Base-by-base conservation (phyloP, 2,329 filamentous ascomycete genomes). In the Monosporascus sp. region DNA sequence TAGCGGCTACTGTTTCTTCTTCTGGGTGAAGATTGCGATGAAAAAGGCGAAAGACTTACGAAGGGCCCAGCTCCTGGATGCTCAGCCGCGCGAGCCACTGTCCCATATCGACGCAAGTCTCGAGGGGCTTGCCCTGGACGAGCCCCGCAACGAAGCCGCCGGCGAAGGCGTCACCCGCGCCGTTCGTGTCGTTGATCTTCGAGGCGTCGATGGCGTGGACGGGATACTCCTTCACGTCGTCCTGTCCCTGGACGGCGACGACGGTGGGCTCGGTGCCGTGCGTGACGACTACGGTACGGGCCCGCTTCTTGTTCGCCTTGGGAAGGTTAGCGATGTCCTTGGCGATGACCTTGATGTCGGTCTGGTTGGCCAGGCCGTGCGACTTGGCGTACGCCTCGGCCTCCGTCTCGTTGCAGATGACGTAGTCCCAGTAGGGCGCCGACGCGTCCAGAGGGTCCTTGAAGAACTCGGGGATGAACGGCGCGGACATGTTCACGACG, bases 381-480 rank as follows among this genome's bases (percentile, higher is more conserved):
- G 85, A 85, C 71, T 91, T 86, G 60, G 92, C 89, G 74, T 93
- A 99, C 53, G 91, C 80, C 62, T 85, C 83, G 48, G 92, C 93
- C 78, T 99, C 94, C 60, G 89, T 89, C 84, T 99, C 94, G 77
- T 99, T 99, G 68, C 92, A 93, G 71, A 99, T 89, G 57, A 97
- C 80, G 74, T 93, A 95, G 77, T 97, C 92, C 80, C 91, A 95
- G 83, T 96, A 97, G 31, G 89, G 88, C 50, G 90, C 80, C 51
- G 89, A 87, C 65, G 85, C 85, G 73, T 96, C 90, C 47, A 99
- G 83, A 60, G 85, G 88, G 48, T 97, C 92, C 81, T 97, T 97
- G 87, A 97, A 99, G 82, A 97, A 96, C 70, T 96, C 88, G 39
- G 88, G 79, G 67, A 99, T 96, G 80, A 99, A 99, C 55, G 94